phyloP scores from a whole-genome alignment of 495 filamentous ascomycete species.

The Trichoderma asperelloides region DNA sequence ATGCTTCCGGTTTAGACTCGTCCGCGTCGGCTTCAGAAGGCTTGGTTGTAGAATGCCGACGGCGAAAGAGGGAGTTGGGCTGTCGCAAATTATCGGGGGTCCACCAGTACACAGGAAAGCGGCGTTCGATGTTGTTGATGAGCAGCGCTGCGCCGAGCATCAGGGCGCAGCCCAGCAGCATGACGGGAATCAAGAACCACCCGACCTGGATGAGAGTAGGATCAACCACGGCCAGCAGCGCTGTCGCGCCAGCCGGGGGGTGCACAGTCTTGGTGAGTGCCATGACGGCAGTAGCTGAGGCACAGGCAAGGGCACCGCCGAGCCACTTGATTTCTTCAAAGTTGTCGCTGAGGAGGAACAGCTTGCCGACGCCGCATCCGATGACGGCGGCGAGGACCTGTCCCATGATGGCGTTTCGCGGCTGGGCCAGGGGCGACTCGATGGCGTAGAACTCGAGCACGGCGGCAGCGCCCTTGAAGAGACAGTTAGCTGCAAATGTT shows the following conservation, averaged over 20 bases:
- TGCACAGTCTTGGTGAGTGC: conserved; percentile 69
- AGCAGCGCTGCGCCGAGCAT: conserved; percentile 60
- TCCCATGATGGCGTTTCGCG: conserved; percentile 60
- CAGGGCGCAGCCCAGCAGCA: conserved; percentile 54
- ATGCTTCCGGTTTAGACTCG: conserved; percentile 5
- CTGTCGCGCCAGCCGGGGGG: conserved; percentile 83
- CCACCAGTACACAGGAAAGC: conserved; percentile 78
- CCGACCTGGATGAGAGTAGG: conserved; percentile 48
- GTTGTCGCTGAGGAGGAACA: conserved; percentile 52
- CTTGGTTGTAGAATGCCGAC: not conserved
- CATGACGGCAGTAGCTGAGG: conserved; percentile 62
- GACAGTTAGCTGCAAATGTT: not conserved
- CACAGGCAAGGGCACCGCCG: conserved; percentile 61
- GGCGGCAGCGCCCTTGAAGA: conserved; percentile 56
- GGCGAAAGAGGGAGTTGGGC: not conserved
- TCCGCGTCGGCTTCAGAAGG: conserved; percentile 5
- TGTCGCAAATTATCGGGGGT: conserved; percentile 33
- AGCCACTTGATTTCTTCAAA: conserved; percentile 55
- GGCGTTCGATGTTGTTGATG: conserved; percentile 67
- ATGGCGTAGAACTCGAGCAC: conserved; percentile 60
- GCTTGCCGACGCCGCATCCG: conserved; percentile 58
- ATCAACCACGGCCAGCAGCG: conserved; percentile 65
- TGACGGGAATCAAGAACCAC: conserved; percentile 63
- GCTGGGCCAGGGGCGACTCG: conserved; percentile 66
- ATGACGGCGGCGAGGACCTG: conserved; percentile 60